Evolutionary conservation across 1,284 basidiomycete genomes (phyloP).

Genomic region (Hemileia vastatrix): DNA sequence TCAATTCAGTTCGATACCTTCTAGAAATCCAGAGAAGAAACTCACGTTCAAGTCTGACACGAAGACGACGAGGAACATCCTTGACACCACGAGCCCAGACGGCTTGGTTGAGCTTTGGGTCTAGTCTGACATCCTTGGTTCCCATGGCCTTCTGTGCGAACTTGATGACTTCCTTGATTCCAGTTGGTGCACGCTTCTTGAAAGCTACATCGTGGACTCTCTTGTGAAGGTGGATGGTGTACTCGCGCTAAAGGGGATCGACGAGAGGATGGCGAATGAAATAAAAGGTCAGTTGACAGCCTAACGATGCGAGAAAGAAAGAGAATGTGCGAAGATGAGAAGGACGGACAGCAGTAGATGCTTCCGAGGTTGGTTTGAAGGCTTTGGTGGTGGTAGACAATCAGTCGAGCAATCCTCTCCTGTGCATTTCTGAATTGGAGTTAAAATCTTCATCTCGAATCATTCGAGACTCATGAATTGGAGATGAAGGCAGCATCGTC

Average conservation of each 20-base stretch:
- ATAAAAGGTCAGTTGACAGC: not conserved
- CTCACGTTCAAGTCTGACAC: constrained; percentile 41
- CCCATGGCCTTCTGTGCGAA: constrained; percentile 45
- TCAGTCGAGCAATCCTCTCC: too few species aligned
- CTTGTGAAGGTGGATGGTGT: constrained; percentile 39
- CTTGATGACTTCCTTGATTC: constrained; percentile 42
- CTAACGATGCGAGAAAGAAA: not conserved
- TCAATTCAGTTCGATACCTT: not conserved
- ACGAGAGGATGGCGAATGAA: constrained; percentile 22
- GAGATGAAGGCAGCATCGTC: too few species aligned
- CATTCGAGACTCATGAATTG: too few species aligned
- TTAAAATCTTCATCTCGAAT: too few species aligned
- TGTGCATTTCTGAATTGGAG: too few species aligned
- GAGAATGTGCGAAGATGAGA: not conserved
- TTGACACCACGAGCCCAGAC: constrained; percentile 44
- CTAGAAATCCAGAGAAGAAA: not conserved
- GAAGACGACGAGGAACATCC: constrained; percentile 41
- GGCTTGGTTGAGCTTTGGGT: constrained; percentile 45
- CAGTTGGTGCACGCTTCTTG: constrained; percentile 41
- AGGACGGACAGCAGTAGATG: too few species aligned
- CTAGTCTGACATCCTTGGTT: constrained; percentile 43
- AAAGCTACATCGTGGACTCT: constrained; percentile 34
- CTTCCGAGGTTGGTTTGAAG: too few species aligned
- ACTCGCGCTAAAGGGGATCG: too few species aligned
- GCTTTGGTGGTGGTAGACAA: too few species aligned